A percentile compares a stretch with the other conserved stretches of the same genome.
These are phyloP conservation scores for Phoma sp. DNA, from an alignment of 2,329 filamentous ascomycete genomes.

Conservation along the genomic window DNA sequence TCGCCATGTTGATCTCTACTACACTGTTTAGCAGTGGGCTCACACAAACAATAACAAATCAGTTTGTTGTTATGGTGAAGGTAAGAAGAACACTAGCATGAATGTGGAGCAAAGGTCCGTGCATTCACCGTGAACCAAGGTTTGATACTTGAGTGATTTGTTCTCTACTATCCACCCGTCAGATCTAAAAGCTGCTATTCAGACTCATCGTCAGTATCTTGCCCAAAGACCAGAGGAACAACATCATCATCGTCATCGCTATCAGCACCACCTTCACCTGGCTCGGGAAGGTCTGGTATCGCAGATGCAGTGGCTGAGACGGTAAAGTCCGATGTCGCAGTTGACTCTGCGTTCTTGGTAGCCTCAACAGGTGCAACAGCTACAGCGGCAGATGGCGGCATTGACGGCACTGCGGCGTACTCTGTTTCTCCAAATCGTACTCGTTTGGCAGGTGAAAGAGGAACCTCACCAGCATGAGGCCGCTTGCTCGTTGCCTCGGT, in stretches of 20 bases:
- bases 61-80: neutral
- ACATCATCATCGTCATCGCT: constrained; percentile 38
- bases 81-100: neutral
- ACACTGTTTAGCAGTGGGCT: neutral
- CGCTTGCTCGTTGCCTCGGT: constrained; percentile 29
- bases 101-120: neutral
- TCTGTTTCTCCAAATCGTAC: constrained; percentile 26
- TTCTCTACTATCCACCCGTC: neutral
- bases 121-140: constrained; percentile 5
- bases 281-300: constrained; percentile 23
- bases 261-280: constrained; percentile 18
- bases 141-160: neutral
- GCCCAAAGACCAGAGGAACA: constrained; percentile 42
- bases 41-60: neutral
- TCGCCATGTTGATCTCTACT: neutral
- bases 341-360: constrained; percentile 1
- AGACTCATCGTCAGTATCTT: constrained; percentile 46
- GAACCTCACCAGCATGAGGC: constrained; percentile 26
- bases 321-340: constrained; percentile 25
- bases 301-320: constrained; percentile 24
- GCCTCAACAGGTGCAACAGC: neutral
- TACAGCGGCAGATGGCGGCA: constrained; percentile 5
- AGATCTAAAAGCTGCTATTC: constrained; percentile 17
- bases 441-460: constrained; percentile 40
- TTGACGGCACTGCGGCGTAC: constrained; percentile 5